Evolutionary conservation across 1,284 basidiomycete species (phyloP).

Genomic region (Gymnopus androsaceus): DNA sequence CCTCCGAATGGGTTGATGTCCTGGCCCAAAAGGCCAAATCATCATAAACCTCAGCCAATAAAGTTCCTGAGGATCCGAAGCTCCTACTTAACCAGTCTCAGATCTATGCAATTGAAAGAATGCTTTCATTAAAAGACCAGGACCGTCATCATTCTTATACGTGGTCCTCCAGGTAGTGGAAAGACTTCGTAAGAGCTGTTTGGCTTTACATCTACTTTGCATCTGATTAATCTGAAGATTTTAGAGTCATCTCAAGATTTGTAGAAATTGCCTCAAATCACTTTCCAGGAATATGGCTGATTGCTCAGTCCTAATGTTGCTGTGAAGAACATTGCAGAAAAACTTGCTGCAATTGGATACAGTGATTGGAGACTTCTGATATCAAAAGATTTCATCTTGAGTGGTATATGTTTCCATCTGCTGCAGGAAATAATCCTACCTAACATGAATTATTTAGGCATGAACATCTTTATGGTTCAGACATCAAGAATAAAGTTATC

Average conservation of each 20-base stretch:
- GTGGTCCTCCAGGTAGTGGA: constrained; percentile 61
- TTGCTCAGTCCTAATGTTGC: constrained; percentile 69
- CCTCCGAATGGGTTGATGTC: constrained; percentile 30
- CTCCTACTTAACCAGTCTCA: constrained; percentile 56
- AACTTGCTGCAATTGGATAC: constrained; percentile 37
- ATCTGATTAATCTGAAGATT: background rate
- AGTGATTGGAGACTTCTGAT: constrained; percentile 43
- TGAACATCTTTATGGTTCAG: constrained; percentile 62
- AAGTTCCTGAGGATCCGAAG: constrained; percentile 15
- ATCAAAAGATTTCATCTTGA: constrained; percentile 47
- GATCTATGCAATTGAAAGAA: constrained; percentile 48
- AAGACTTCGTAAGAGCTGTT: constrained; percentile 46
- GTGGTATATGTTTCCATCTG: constrained; percentile 48
- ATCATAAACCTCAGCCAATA: constrained; percentile 11
- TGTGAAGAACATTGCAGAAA: constrained; percentile 57
- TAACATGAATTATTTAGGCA: constrained; percentile 51
- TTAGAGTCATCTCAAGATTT: constrained; percentile 57
- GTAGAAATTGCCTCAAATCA: constrained; percentile 42
- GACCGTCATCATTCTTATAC: constrained; percentile 53
- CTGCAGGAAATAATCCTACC: constrained; percentile 8
- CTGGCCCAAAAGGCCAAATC: constrained; percentile 47
- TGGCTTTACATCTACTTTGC: background rate
- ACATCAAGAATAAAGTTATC: constrained; percentile 47
- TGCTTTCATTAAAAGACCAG: constrained; percentile 45
- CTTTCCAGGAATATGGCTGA: constrained; percentile 60